phyloP scores from a whole-genome alignment of 2,329 filamentous ascomycete genomes.

The Xylariaceae sp. region DNA sequence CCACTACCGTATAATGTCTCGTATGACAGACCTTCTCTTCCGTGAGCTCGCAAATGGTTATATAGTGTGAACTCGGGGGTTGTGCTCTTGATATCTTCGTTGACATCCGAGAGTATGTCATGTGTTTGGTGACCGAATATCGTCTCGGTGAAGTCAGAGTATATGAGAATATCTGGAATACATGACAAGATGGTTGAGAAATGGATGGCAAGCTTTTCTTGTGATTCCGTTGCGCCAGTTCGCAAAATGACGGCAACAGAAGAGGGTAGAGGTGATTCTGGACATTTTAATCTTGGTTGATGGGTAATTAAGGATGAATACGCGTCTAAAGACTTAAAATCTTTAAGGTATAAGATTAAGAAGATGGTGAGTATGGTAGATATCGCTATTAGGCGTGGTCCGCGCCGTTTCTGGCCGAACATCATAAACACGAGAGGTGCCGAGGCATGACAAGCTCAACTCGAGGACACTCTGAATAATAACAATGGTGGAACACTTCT shows the following conservation, averaged over 20 bases:
- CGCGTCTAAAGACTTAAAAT: background rate
- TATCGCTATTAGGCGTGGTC: background rate
- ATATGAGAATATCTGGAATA: background rate
- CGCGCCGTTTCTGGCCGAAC: background rate
- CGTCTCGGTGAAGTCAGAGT: background rate
- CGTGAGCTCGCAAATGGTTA: slow-evolving; percentile 1
- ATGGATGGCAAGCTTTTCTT: background rate
- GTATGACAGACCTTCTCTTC: slow-evolving; percentile 17
- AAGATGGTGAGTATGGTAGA: background rate
- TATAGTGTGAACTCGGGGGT: slow-evolving; percentile 18
- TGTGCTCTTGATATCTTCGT: background rate
- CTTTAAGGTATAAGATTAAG: background rate
- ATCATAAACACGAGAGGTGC: background rate
- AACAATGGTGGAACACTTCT: background rate
- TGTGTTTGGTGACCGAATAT: slow-evolving; percentile 1
- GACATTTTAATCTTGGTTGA: background rate
- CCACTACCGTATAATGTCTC: slow-evolving; percentile 30
- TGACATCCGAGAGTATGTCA: background rate
- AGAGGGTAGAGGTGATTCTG: background rate
- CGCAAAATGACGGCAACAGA: background rate
- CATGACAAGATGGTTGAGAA: background rate
- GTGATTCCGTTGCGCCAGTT: background rate
- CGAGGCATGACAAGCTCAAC: background rate
- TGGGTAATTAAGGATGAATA: background rate
- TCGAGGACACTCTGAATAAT: background rate